Evolutionary conservation across 2,329 filamentous ascomycete genomes (phyloP).

Genomic region (Xylaria multiplex): DNA sequence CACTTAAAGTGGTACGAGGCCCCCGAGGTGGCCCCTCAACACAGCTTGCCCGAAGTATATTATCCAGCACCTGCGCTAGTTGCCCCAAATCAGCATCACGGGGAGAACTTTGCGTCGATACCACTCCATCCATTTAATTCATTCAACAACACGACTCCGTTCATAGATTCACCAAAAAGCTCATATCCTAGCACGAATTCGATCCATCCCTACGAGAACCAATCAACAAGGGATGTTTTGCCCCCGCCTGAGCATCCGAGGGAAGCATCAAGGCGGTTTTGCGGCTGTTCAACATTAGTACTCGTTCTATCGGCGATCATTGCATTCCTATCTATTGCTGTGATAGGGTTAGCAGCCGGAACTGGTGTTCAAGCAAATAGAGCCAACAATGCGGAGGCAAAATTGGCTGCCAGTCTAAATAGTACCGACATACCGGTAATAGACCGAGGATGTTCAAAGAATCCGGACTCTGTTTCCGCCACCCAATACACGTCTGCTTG

Average conservation of each 20-base stretch:
- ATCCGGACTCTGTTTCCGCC: constrained; percentile 51
- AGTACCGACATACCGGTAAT: constrained; percentile 37
- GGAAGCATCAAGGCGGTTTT: constrained; percentile 42
- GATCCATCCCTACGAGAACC: constrained; percentile 38
- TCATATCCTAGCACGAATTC: constrained; percentile 32
- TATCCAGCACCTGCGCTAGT: constrained; percentile 44
- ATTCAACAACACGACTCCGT: constrained; percentile 33
- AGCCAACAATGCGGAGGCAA: constrained; percentile 51
- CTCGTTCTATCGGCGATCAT: constrained; percentile 56
- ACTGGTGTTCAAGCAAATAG: constrained; percentile 55
- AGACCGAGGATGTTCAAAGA: constrained; percentile 54
- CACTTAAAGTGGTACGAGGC: constrained; percentile 47
- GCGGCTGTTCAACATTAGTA: constrained; percentile 53
- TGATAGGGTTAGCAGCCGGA: constrained; percentile 58
- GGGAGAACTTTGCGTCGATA: constrained; percentile 26
- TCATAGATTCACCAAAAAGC: constrained; percentile 34
- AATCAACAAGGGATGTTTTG: constrained; percentile 32
- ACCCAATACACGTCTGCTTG: constrained; percentile 54
- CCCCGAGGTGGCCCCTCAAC: constrained; percentile 43
- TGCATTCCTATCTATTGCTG: constrained; percentile 53
- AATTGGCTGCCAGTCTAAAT: constrained; percentile 45
- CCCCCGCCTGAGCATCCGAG: constrained; percentile 32
- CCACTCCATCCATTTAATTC: constrained; percentile 37
- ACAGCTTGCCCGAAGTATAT: constrained; percentile 47
- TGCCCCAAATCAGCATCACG: constrained; percentile 17